Evolutionary conservation across 805 yeast species (phyloP), one percentile per base, ranked within the genome.

Genomic region (Clavispora santaluciae): DNA sequence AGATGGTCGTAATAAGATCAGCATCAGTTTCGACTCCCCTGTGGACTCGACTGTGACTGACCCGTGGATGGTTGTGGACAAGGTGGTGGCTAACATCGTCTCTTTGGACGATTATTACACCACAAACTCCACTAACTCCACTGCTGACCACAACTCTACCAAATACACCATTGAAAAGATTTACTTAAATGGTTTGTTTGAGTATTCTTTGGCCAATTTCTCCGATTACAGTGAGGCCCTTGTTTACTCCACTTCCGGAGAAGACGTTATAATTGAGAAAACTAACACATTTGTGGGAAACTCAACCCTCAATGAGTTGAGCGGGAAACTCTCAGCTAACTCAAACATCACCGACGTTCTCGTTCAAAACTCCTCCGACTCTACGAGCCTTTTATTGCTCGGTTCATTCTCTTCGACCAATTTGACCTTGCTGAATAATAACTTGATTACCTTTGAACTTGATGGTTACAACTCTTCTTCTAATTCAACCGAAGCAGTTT

Each of bases 111-210:
- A 60, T 3, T 63, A 70, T 37, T 57, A 57, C 35, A 50, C 51
- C 24, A 18, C 35, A 10, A 46, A 46, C 29, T 15, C 36, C 15
- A 38, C 48, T 6, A 58, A 48, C 33, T 34, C 49, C 5, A 43
- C 49, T 4, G 29, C 33, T 24, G 36, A 42, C 22, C 51, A 46
- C 15, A 47, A 52, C 30, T 49, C 66, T 6, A 47, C 45, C 7
- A 18, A 26, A 2, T 35, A 17, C 35, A 16, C 17, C 20, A 35
- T 49, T 21, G 38, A 45, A 22, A 60, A 64, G 38, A 51, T 79
- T 24, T 54, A 69, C 2, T 58, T 90, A 38, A 84, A 86, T 58
- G 95, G 95, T 8, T 53, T 91, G 16, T 87, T 91, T 55, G 96
- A 91, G 63, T 93, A 83, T 60, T 80, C 87, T 1, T 63, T 80